Percentiles rank a stretch among this genome's conserved stretches.
phyloP scores from a whole-genome alignment of 306 rosid species.

The Abrus precatorius region DNA sequence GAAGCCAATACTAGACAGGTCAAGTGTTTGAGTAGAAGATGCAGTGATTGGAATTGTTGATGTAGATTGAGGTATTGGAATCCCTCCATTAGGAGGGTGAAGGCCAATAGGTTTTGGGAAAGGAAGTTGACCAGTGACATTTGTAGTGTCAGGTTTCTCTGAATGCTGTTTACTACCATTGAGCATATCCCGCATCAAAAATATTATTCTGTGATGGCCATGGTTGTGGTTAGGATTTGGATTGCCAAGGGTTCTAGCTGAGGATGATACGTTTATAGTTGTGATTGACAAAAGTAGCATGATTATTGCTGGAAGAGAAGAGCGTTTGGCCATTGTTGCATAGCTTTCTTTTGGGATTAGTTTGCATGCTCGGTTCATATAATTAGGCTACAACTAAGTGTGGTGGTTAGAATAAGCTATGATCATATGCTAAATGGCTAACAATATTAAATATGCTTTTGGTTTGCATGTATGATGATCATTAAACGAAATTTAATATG shows the following conservation, averaged over 20 bases:
- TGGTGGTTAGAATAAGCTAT: conserved; percentile 43
- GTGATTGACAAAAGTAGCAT: conserved; percentile 45
- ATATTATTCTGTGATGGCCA: conserved; percentile 60
- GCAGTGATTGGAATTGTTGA: conserved; percentile 36
- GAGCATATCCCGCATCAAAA: conserved; percentile 68
- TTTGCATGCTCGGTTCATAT: conserved; percentile 47
- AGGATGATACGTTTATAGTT: conserved; percentile 47
- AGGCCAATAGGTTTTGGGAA: conserved; percentile 67
- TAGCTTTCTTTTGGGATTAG: conserved; percentile 35
- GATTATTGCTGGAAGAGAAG: conserved; percentile 35
- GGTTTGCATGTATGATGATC: neutral
- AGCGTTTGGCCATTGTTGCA: conserved; percentile 59
- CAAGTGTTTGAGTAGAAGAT: conserved; percentile 61
- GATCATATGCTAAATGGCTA: conserved; percentile 9
- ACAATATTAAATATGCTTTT: neutral
- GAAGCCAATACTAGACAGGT: conserved; percentile 63
- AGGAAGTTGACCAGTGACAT: conserved; percentile 51
- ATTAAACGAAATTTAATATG: neutral
- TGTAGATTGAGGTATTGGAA: conserved; percentile 61
- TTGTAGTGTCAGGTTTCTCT: conserved; percentile 50
- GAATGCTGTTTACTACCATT: conserved; percentile 29
- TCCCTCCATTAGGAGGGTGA: conserved; percentile 61
- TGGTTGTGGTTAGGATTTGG: conserved; percentile 54
- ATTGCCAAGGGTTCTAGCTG: conserved; percentile 62
- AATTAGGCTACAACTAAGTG: conserved; percentile 45